Evolutionary conservation across 495 filamentous ascomycete species (phyloP), one percentile per base, ranked within the genome.

Genomic region (Penicillium bovifimosum): DNA sequence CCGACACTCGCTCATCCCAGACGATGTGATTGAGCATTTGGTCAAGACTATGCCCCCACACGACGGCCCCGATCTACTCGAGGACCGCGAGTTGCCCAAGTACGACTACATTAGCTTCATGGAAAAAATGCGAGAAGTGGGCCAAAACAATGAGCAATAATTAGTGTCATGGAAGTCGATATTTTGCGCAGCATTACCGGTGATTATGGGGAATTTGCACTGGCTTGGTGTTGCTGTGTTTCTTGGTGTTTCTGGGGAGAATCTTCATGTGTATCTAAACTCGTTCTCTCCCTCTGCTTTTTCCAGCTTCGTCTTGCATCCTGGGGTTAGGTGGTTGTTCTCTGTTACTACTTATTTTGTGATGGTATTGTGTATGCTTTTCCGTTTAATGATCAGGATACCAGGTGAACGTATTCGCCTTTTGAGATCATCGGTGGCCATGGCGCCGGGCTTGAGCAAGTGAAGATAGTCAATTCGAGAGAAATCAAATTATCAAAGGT

Each of bases 21-120:
- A 97, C 60, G 90, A 96, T 47, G 82, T 97, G 38, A 95, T 97
- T 51, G 92, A 96, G 43, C 86, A 96, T 62, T 77, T 98, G 13
- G 80, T 93, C 47, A 78, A 86, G 62, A 88, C 87, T 32, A 93
- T 97, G 76, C 95, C 93, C 4, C 57, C 66, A 40, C 90, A 95
- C 61, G 76, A 76, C 47, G 91, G 91, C 0, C 87, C 88, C 5
- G 89, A 93, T 62, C 70, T 88, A 59, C 77, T 86, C 44, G 82
- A 87, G 62, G 90, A 96, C 65, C 73, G 88, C 17, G 82, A 90
- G 28, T 57, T 85, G 55, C 71, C 82, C 47, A 91, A 95, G 69
- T 96, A 81, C 63, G 91, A 96, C 70, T 96, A 96, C 67, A 86
- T 95, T 53, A 84, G 79, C 51, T 96, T 95, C 65, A 96, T 96